Base-by-base conservation (phyloP, 1,139 yeast species). In the Suhomyces kunorum region DNA sequence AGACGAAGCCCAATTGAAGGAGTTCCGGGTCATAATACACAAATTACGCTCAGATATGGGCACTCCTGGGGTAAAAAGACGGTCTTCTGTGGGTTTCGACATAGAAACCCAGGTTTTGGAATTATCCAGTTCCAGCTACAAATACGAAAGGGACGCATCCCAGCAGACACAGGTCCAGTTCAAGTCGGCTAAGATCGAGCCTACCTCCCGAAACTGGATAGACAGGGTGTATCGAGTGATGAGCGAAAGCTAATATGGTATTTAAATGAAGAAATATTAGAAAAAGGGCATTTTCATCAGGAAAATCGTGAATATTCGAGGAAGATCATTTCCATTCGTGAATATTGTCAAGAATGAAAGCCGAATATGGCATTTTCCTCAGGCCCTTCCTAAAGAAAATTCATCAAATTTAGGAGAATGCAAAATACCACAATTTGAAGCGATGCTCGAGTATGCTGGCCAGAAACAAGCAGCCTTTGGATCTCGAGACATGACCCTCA, bases 41-140 rank as follows among this genome's bases (percentile, higher is more conserved):
- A 56, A 55, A 22, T 53, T 72, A 41, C 54, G 80, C 35, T 51
- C 60, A 8, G 75, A 69, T 15, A 64, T 76, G 71, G 45, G 61
- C 6, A 57, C 59, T 1, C 75, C 76, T 0, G 68, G 73, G 0
- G 49, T 66, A 26, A 60, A 61, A 36, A 34, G 53, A 25, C 28
- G 31, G 9, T 45, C 48, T 1, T 37, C 43, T 3, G 40, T 17
- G 3, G 35, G 38, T 5, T 13, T 13, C 23, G 40, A 37, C 14
- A 8, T 40, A 8, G 38, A 33, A 18, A 36, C 40, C 13, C 37
- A 34, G 9, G 38, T 30, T 8, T 18, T 40, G 36, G 36, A 36
- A 8, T 28, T 32, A 23, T 23, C 36, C 18, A 32, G 32, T 13
- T 28, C 37, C 5, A 38, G 29, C 13, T 38, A 38, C 24, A 19